Evolutionary conservation across 257 asterid species (phyloP).

Genomic region (Petunia secreta): DNA sequence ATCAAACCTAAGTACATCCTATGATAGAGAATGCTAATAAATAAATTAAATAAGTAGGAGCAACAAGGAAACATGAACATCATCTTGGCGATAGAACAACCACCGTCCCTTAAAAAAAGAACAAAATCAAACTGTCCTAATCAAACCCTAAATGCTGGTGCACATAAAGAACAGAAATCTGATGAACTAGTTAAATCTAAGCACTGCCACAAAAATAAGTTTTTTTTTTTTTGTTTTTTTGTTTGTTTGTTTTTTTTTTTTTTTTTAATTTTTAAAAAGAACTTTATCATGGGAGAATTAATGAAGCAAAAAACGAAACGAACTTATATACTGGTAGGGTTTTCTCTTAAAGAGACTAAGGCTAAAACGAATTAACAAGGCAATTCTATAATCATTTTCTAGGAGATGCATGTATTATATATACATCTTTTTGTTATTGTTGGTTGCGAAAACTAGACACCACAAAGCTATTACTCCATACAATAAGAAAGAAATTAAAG

Average conservation of each 20-base stretch:
- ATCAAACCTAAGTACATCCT: not conserved
- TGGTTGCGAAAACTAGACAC: not conserved
- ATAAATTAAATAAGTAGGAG: not conserved
- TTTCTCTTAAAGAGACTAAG: too few species aligned
- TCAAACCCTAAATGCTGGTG: not conserved
- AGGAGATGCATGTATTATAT: too few species aligned
- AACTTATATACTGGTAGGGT: too few species aligned
- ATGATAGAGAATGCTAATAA: not conserved
- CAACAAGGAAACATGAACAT: not conserved
- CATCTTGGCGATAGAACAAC: not conserved
- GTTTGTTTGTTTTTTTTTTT: too few species aligned
- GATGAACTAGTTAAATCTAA: not conserved
- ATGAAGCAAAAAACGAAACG: too few species aligned
- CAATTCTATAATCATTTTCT: too few species aligned
- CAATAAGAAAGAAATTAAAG: not conserved
- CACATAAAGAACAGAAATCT: not conserved
- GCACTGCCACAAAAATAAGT: not conserved
- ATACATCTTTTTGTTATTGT: too few species aligned
- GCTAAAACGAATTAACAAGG: too few species aligned
- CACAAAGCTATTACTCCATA: not conserved
- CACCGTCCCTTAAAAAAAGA: not conserved
- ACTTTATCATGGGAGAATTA: too few species aligned
- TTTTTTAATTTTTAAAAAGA: too few species aligned
- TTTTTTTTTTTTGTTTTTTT: not conserved
- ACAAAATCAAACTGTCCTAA: not conserved